Evolutionary conservation across 768 basidiomycete species (phyloP).

Genomic region (Infundibulicybe gibba): DNA sequence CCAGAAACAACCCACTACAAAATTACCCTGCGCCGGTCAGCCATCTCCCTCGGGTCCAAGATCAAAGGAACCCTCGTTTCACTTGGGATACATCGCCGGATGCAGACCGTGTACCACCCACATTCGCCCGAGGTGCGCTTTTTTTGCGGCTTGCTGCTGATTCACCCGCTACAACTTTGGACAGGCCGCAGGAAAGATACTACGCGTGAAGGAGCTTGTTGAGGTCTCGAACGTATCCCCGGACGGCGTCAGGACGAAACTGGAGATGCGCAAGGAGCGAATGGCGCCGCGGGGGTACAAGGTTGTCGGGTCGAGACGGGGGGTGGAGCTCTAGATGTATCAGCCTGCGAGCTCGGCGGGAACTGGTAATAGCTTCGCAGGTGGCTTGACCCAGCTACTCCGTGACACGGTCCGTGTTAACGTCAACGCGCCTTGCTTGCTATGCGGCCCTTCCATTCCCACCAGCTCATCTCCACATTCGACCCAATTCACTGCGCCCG

Average conservation of each 20-base stretch:
- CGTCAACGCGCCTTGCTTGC: no score
- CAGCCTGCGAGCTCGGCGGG: no score
- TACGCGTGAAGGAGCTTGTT: conserved; percentile 83
- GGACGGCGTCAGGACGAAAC: conserved; percentile 57
- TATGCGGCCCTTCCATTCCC: no score
- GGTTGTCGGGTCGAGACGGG: conserved; percentile 35
- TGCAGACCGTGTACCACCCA: conserved; percentile 77
- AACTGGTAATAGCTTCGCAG: no score
- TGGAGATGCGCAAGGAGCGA: conserved; percentile 61
- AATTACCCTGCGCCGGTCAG: conserved; percentile 82
- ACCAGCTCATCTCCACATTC: no score
- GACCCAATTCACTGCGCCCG: no score
- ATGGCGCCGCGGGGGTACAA: conserved; percentile 62
- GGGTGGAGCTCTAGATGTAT: background rate
- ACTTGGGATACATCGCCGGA: conserved; percentile 74
- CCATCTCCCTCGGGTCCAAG: conserved; percentile 69
- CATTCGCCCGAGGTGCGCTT: conserved; percentile 51
- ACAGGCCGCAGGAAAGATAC: conserved; percentile 66
- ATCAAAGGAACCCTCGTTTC: conserved; percentile 68
- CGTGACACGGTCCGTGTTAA: no score
- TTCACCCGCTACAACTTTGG: no score
- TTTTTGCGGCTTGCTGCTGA: no score
- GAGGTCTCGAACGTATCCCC: conserved; percentile 78
- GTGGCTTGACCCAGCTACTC: no score
- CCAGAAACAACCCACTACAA: conserved; percentile 67